Conservation (phyloP, 2,329 filamentous ascomycete genomes). For the Exophiala spinifera region DNA sequence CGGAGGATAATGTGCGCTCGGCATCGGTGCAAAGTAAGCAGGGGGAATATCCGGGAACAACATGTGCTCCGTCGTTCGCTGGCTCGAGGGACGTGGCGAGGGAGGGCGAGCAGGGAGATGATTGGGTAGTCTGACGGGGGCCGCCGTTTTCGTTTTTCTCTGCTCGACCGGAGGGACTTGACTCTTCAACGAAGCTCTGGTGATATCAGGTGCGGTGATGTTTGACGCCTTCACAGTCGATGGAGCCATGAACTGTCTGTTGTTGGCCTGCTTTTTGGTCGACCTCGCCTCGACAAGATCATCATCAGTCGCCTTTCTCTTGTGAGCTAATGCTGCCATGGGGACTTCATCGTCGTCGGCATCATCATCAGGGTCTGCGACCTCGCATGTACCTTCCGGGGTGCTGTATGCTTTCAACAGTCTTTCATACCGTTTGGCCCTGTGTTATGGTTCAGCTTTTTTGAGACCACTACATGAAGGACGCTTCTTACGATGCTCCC, state of each 20-base stretch:
- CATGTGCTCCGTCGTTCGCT: background rate
- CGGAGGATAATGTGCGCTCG: background rate
- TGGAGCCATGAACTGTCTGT: background rate
- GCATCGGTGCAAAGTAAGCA: background rate
- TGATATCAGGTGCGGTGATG: background rate
- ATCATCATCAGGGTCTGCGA: background rate
- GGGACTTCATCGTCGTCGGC: background rate
- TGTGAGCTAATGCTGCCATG: background rate
- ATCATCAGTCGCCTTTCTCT: background rate
- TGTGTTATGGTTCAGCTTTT: slow-evolving; percentile 33
- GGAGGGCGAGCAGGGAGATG: no score
- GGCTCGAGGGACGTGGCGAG: no score
- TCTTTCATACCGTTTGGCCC: slow-evolving; percentile 66
- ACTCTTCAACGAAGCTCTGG: background rate
- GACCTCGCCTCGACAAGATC: background rate
- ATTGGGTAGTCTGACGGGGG: no score
- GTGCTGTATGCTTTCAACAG: slow-evolving; percentile 61
- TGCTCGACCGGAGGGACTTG: no score
- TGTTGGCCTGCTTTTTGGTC: background rate
- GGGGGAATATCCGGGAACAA: background rate
- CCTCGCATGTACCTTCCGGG: slow-evolving; percentile 23
- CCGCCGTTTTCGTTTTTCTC: no score
- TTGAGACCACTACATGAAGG: background rate
- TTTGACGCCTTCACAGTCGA: background rate
- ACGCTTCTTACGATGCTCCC: slow-evolving; percentile 63